Evolutionary conservation across 2,329 filamentous ascomycete genomes (phyloP), one percentile per base, ranked within the genome.

Genomic region (Macrophomina tecta): DNA sequence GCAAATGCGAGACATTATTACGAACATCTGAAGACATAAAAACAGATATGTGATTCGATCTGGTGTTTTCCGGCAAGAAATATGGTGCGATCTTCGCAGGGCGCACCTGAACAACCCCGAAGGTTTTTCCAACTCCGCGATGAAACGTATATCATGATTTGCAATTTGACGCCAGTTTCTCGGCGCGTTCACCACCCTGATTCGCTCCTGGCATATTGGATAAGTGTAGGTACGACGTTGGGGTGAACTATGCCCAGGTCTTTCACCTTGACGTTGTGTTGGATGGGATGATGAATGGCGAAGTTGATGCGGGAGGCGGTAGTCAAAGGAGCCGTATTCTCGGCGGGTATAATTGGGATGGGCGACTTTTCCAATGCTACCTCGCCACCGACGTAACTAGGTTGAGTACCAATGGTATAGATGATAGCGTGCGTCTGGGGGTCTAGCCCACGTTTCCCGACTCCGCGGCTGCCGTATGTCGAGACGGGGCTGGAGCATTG

Each of bases 191-290:
- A 58, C 36, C 36, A 58, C 2, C 53, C 53, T 7, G 36, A 58
- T n/a, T 58, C 53, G 5, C 0, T 30, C 12, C 38, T 28, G 4
- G 53, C 53, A 16, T 46, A 61, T 5, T 40, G 28, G 28, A 61
- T 48, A 8, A 61, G 28, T 0, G 5, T 67, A 0, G 36, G 38
- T 66, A 78, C 72, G 5, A 77, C 76, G 5, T 64, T 18, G 1
- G 62, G 18, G 4, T 69, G 71, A 2, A 83, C 74, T 11, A 67
- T 68, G 0, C 82, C 81, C 5, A 82, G 69, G 0, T 80, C 73
- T 30, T 78, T 77, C 1, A 81, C 79, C 64, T 79, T 81, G 51
- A 81, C 71, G 62, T 83, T 82, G 64, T 81, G 77, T 65, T 83
- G 78, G 9, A 82, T 77, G 0, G 78, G 79, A 69, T 81, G 78